Percentiles rank a stretch among this genome's conserved stretches.
Conservation (phyloP, 768 basidiomycete species). For the Gelatoporia subvermispora region DNA sequence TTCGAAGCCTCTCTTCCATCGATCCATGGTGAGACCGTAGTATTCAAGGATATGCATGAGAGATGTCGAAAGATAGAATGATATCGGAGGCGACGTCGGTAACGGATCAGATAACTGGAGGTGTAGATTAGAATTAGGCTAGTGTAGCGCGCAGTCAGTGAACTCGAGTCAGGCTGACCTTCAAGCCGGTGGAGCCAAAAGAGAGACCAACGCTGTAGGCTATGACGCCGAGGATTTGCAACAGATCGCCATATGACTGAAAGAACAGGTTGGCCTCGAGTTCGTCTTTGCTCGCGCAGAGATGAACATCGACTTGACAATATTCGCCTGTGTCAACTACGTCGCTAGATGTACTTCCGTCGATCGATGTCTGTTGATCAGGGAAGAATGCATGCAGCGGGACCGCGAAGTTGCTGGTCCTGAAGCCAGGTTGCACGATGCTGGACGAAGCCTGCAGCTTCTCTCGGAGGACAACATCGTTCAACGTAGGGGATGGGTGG, state of each 20-base stretch:
- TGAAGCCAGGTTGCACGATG: slow-evolving; percentile 44
- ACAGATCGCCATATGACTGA: slow-evolving; percentile 66
- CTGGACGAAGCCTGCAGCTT: slow-evolving; percentile 45
- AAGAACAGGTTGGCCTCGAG: slow-evolving; percentile 50
- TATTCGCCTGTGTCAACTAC: slow-evolving; percentile 15
- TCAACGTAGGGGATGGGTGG: slow-evolving; percentile 28
- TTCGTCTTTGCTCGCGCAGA: slow-evolving; percentile 47
- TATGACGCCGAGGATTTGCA: slow-evolving; percentile 62
- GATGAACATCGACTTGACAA: slow-evolving; percentile 60
- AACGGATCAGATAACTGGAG: slow-evolving; percentile 30
- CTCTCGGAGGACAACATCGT: slow-evolving; percentile 21
- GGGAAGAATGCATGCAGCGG: slow-evolving; percentile 37
- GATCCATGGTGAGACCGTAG: slow-evolving; percentile 50
- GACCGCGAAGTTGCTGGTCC: slow-evolving; percentile 63
- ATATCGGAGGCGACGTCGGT: slow-evolving; percentile 26
- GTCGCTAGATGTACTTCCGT: too few relatives aligned
- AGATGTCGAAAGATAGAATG: slow-evolving; percentile 46
- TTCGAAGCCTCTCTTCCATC: slow-evolving; percentile 49
- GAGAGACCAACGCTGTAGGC: slow-evolving; percentile 46
- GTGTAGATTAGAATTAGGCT: neutral
- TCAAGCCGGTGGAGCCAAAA: slow-evolving; percentile 52
- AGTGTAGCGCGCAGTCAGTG: neutral
- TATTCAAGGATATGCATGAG: slow-evolving; percentile 49
- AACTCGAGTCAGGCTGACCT: slow-evolving; percentile 32
- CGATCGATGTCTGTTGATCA: slow-evolving; percentile 16